phyloP scores from a whole-genome alignment of 164 flowering plant species.

The Buxus sempervirens region DNA sequence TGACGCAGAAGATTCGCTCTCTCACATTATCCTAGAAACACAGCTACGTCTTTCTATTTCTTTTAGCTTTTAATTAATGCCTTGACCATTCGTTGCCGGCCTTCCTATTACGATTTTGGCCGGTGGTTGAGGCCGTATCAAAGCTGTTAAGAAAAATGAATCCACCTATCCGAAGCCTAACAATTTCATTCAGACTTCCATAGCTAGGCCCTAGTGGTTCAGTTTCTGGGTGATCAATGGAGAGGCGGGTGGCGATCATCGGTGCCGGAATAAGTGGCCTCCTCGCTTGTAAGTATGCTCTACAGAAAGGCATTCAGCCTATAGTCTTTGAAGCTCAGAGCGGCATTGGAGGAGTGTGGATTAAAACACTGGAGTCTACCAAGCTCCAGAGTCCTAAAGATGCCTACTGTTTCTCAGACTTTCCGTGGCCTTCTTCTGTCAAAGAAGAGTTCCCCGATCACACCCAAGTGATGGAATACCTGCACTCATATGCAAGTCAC shows the following conservation, averaged over 20 bases:
- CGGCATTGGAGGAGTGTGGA: slow-evolving; percentile 17
- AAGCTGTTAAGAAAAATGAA: too few species aligned
- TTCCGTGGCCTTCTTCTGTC: slow-evolving; percentile 41
- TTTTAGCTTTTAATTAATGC: too few species aligned
- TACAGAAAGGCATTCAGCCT: slow-evolving; percentile 36
- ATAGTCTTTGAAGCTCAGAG: slow-evolving; percentile 20
- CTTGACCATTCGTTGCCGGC: too few species aligned
- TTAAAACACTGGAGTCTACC: slow-evolving; percentile 31
- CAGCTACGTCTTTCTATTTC: too few species aligned
- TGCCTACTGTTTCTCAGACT: slow-evolving; percentile 44
- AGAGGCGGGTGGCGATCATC: slow-evolving; percentile 34
- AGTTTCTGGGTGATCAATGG: slow-evolving; percentile 7
- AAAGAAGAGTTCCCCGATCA: slow-evolving; percentile 27
- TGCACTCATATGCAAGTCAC: slow-evolving; percentile 27
- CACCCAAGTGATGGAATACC: slow-evolving; percentile 32
- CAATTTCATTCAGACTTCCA: too few species aligned
- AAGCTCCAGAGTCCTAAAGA: slow-evolving; percentile 41
- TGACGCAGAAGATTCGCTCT: too few species aligned
- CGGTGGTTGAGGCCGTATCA: too few species aligned
- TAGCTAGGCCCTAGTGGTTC: too few species aligned
- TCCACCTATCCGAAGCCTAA: too few species aligned
- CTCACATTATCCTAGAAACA: too few species aligned
- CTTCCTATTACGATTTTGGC: too few species aligned
- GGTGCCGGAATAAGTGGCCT: slow-evolving; percentile 59
- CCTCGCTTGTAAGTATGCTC: slow-evolving; percentile 42